Percentiles rank a stretch among this genome's conserved stretches.
Evolutionary conservation across 768 basidiomycete genomes (phyloP).

Genomic region (Lepiota brunneoincarnata): DNA sequence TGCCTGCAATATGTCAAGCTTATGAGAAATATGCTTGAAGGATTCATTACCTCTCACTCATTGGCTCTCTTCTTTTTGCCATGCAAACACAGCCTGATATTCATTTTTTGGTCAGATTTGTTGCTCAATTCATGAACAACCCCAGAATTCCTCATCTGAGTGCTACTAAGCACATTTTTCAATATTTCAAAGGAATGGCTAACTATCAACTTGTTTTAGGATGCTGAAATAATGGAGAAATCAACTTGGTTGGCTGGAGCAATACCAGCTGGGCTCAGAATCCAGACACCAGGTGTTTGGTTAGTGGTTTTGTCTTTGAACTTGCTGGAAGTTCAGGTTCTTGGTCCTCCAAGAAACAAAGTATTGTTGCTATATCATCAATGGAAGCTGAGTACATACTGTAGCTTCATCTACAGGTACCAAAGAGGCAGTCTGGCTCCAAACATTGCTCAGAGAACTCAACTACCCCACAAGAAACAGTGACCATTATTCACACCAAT

Average conservation of each 20-base stretch:
- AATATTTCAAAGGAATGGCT: slow-evolving; percentile 28
- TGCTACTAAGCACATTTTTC: slow-evolving; percentile 33
- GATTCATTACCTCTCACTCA: slow-evolving; percentile 11
- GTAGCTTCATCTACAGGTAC: background rate
- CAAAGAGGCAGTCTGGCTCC: no score
- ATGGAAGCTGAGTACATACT: slow-evolving; percentile 1
- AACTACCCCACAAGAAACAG: no score
- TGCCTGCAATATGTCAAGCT: background rate
- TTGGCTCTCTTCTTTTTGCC: slow-evolving; percentile 34
- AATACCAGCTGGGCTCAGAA: no score
- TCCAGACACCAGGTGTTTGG: no score
- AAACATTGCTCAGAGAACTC: no score
- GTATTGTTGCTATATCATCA: background rate
- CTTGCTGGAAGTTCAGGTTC: background rate
- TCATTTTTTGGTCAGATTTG: slow-evolving; percentile 35
- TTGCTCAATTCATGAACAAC: no score
- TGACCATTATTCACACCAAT: no score
- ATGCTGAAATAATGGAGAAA: no score
- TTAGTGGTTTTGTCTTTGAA: slow-evolving; percentile 6
- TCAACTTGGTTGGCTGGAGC: no score
- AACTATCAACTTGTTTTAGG: no score
- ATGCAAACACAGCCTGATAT: slow-evolving; percentile 28
- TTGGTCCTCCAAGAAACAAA: slow-evolving; percentile 24
- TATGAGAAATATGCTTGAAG: no score
- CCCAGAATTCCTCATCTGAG: no score